Evolutionary conservation across 495 filamentous ascomycete genomes (phyloP).

Genomic region (Beverwykella pulmonaria): DNA sequence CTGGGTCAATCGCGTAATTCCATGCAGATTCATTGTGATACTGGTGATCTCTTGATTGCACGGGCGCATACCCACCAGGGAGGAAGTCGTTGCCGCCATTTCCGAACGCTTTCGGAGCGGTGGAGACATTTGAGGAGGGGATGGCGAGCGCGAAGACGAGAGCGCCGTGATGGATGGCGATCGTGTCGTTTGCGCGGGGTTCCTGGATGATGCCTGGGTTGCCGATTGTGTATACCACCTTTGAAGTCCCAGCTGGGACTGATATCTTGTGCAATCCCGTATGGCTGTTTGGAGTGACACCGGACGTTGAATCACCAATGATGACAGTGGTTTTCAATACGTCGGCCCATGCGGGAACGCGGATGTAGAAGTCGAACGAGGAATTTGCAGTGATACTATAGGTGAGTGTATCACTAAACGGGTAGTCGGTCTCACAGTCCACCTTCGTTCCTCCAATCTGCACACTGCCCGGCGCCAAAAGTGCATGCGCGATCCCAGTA

Average conservation of each 20-base stretch:
- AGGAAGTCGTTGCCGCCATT: constrained; percentile 55
- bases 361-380: constrained; percentile 54
- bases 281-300: constrained; percentile 30
- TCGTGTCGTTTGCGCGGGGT: no score
- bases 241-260: constrained; percentile 39
- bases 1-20: neutral
- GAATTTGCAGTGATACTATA: constrained; percentile 52
- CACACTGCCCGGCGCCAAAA: constrained; percentile 49
- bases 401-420: constrained; percentile 52
- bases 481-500: constrained; percentile 48
- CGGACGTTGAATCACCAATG: constrained; percentile 2
- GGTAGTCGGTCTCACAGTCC: constrained; percentile 55
- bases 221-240: no score
- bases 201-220: no score
- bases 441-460: constrained; percentile 33
- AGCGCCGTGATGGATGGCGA: no score
- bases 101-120: neutral
- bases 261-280: constrained; percentile 47
- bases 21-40: neutral
- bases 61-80: neutral
- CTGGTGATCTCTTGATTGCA: no score
- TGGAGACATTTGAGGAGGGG: constrained; percentile 35
- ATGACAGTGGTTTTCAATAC: constrained; percentile 14
- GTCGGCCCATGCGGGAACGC: constrained; percentile 55
- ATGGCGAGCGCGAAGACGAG: no score